Evolutionary conservation across 1,284 basidiomycete species (phyloP), one percentile per base, ranked within the genome.

Genomic region (Ustilago hordei): DNA sequence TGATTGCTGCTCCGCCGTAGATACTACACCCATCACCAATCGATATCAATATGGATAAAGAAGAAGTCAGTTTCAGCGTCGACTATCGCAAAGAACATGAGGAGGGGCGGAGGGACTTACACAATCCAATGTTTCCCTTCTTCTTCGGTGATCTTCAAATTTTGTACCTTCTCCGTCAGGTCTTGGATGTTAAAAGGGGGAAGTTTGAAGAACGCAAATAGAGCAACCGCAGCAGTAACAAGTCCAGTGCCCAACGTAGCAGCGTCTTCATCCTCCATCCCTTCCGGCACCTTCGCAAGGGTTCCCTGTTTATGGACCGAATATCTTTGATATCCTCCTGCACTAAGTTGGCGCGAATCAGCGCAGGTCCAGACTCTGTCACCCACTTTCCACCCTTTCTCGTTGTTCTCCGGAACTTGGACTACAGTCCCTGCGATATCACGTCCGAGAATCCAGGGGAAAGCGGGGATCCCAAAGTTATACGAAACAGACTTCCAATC

Each of bases 351-450:
- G 6, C 82, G 52, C 39, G 81, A 80, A 38, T 83, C 82, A 8
- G 82, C 77, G 54, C 82, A 83, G 7, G 77, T 81, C 82, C 82
- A 83, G 3, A 83, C 81, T 8, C 88, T 75, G 75, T 89, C 87
- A 9, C 88, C 88, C 35, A 86, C 84, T 78, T 88, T 87, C 85
- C 88, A 86, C 32, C 86, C 82, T 41, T 63, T 55, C 0, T 73
- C 85, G 68, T 88, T 88, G 54, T 86, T 84, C 15, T 72, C 68
- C 9, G 88, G 89, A 47, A 88, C 86, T 61, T 87, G 85, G 32
- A 88, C 87, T 62, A 89, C 87, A 17, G 84, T 84, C 6, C 88
- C 89, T 19, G 87, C 82, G 64, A 88, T 86, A 66, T 89, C 88
- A 78, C 88, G 87, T n/a, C 88, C 88, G 0, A 88, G 84, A 28